These are phyloP conservation scores for Talaromyces piceae DNA, from an alignment of 2,329 filamentous ascomycete genomes.

Conservation along the genomic window DNA sequence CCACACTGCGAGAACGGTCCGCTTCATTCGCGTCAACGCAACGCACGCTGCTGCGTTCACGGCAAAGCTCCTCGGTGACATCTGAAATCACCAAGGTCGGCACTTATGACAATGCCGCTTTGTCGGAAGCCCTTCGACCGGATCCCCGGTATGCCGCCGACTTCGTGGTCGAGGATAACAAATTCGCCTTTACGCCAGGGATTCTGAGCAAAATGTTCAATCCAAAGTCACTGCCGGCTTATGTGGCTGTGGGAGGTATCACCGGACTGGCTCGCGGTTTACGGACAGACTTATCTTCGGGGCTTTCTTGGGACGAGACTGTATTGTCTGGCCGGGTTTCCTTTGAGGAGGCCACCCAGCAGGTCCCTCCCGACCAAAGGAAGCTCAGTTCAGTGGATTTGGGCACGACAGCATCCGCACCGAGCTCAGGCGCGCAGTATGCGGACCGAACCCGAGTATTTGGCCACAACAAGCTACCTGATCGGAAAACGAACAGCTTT, in stretches of 20 bases:
- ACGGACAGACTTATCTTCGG: constrained; percentile 61
- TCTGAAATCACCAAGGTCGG: constrained; percentile 14
- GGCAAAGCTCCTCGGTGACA: constrained; percentile 26
- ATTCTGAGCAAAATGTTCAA: constrained; percentile 82
- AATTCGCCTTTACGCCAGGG: constrained; percentile 64
- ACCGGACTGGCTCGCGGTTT: constrained; percentile 72
- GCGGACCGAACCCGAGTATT: constrained; percentile 55
- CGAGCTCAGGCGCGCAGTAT: constrained; percentile 27
- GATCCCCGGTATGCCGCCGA: constrained; percentile 70
- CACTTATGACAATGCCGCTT: constrained; percentile 30
- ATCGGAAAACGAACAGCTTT: constrained; percentile 56
- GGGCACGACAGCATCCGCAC: constrained; percentile 11
- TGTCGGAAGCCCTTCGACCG: constrained; percentile 59
- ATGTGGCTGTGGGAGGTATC: constrained; percentile 71
- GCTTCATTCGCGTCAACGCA: constrained; percentile 12
- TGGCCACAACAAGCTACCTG: constrained; percentile 54
- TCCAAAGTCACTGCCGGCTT: constrained; percentile 77
- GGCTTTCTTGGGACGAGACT: constrained; percentile 70
- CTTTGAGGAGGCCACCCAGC: constrained; percentile 61
- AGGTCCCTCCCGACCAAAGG: background rate
- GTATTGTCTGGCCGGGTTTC: constrained; percentile 57
- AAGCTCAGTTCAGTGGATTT: constrained; percentile 11
- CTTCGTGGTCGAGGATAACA: constrained; percentile 69
- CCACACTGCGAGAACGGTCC: background rate
- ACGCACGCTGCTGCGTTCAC: constrained; percentile 26